Conservation (phyloP, 441 rosid species). For the Croton laevigatus region DNA sequence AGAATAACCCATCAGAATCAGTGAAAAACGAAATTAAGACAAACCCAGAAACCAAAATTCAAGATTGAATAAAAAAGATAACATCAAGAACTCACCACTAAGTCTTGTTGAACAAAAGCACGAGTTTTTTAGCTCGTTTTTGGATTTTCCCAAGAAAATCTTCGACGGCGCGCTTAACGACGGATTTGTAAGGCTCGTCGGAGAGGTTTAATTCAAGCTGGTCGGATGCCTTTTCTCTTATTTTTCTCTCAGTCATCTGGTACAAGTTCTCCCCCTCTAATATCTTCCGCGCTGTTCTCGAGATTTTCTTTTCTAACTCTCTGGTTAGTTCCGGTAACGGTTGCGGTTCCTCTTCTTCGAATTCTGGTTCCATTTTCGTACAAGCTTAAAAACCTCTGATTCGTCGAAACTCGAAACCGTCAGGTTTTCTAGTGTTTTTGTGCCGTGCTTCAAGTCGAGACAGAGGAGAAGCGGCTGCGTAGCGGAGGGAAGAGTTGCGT, state of each 20-base stretch:
- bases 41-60: conserved; percentile 1
- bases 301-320: conserved; percentile 32
- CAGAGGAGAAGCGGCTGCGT: neutral
- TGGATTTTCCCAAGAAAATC: conserved; percentile 31
- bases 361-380: conserved; percentile 8
- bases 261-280: conserved; percentile 32
- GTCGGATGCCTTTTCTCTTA: conserved; percentile 35
- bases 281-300: conserved; percentile 31
- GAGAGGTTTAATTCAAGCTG: conserved; percentile 36
- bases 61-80: neutral
- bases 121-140: conserved; percentile 15
- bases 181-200: conserved; percentile 31
- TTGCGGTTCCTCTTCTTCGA: conserved; percentile 24
- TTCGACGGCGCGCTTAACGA: conserved; percentile 34
- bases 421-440: neutral
- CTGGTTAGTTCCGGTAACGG: conserved; percentile 22
- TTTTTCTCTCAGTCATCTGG: conserved; percentile 37
- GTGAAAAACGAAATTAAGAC: neutral
- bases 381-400: neutral
- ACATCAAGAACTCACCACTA: conserved; percentile 1
- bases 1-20: neutral
- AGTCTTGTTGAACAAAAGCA: conserved; percentile 10
- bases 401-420: neutral
- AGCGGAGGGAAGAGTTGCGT: neutral
- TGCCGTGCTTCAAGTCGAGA: neutral